Evolutionary conservation across 768 basidiomycete genomes (phyloP).

Genomic region (Phaeotremella fagi): DNA sequence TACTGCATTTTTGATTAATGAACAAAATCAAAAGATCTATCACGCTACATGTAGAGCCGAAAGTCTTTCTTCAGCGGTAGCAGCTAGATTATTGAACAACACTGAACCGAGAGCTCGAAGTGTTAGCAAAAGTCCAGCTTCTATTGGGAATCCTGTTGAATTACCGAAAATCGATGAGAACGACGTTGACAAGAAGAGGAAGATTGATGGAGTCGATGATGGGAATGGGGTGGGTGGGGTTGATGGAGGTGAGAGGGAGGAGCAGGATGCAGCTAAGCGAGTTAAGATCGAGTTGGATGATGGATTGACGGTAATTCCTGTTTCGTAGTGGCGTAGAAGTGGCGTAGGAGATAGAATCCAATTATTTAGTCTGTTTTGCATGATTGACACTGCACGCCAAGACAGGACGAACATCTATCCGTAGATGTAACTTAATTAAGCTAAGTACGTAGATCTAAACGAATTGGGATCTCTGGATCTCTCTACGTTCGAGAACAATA

Average conservation of each 20-base stretch:
- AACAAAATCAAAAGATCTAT: conserved; percentile 83
- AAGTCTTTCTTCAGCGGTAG: conserved; percentile 27
- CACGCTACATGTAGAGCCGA: conserved; percentile 94
- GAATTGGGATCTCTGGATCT: too few relatives aligned
- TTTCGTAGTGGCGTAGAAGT: too few relatives aligned
- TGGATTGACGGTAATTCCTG: too few relatives aligned
- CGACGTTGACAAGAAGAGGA: background rate
- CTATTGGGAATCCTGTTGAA: background rate
- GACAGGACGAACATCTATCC: too few relatives aligned
- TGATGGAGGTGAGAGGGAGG: conserved; percentile 2
- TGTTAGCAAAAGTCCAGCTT: conserved; percentile 15
- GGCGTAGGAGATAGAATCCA: too few relatives aligned
- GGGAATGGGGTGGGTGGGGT: background rate
- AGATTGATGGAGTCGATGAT: background rate
- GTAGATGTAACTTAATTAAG: too few relatives aligned
- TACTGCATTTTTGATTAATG: too few relatives aligned
- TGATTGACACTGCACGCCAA: too few relatives aligned
- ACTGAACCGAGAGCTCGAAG: conserved; percentile 13
- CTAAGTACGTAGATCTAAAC: too few relatives aligned
- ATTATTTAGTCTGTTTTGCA: too few relatives aligned
- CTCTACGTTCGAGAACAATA: too few relatives aligned
- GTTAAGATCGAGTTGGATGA: conserved; percentile 23
- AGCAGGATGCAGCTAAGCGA: conserved; percentile 11
- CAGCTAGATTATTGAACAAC: conserved; percentile 9
- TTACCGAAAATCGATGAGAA: background rate